Evolutionary conservation across 176 grass and related monocot genomes (phyloP), one percentile per base, ranked within the genome.

Genomic region (Carex scoparia): DNA sequence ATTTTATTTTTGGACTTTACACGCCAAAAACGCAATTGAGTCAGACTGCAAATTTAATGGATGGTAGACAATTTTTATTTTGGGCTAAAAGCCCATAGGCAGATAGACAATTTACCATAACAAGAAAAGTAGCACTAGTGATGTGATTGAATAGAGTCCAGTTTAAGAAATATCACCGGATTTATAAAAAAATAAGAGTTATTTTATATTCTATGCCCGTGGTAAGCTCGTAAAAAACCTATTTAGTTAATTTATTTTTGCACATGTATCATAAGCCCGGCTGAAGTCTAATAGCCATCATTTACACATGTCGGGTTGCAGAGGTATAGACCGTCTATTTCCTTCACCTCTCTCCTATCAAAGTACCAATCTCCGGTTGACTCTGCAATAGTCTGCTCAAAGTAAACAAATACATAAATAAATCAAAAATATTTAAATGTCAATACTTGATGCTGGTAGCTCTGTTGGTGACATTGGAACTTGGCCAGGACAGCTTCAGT

Each of bases 331-430:
- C 90, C 88, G 62, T 94, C 92, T 7, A 92, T 92, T 15, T 64
- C 44, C 64, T 91, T 88, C 9, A 84, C 69, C 38, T 83, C 8
- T 9, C 28, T 80, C 86, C 92, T 89, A 1, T 87, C 77, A 18
- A 92, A 97, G 79, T 94, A 88, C 94, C 94, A 97, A 81, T 97
- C 94, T 19, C 90, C 94, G 69, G 92, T 60, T n/a, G 92, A 81
- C 58, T 91, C 70, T 7, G 90, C 87, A 31, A 92, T 86, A 33
- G 86, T 87, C 94, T 97, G 85, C 27, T 33, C 1, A 76, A 76
- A 55, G 54, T 28, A 15, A 14, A 69, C 0, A 40, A 69, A 56
- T 16, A 77, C 4, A 77, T 54, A 56, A 14, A 56, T 32, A 14
- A 11, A 77, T 3, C 2, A 53, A 53, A 8, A 51, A 69, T 10